A percentile compares a stretch with the other conserved stretches of the same genome.
These are phyloP conservation scores for Pestalotiopsis sp. DNA, from an alignment of 2,329 filamentous ascomycete species.

Conservation along the genomic window DNA sequence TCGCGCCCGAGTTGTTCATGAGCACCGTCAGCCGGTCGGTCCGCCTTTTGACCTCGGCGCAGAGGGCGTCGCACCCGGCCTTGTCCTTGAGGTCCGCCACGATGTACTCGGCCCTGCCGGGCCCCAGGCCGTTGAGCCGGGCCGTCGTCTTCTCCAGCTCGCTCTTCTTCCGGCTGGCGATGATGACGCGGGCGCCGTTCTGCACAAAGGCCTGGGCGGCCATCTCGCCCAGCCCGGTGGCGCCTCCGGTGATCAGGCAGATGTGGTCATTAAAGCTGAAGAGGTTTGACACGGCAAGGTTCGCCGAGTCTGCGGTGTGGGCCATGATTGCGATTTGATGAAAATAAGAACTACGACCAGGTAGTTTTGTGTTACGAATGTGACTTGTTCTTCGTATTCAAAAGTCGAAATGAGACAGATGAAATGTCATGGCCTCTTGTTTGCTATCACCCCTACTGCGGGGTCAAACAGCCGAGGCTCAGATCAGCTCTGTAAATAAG, in stretches of 20 bases:
- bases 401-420: neutral
- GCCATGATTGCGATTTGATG: neutral
- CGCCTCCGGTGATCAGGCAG: constrained; percentile 14
- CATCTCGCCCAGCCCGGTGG: constrained; percentile 16
- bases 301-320: constrained; percentile 2
- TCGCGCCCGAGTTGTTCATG: constrained; percentile 16
- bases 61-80: constrained; percentile 13
- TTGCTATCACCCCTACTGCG: constrained; percentile 2
- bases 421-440: neutral
- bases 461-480: constrained; percentile 5
- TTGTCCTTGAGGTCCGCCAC: constrained; percentile 16
- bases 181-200: constrained; percentile 16
- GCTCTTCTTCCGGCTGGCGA: constrained; percentile 15
- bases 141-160: constrained; percentile 11
- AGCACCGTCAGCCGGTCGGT: constrained; percentile 14
- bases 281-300: constrained; percentile 14
- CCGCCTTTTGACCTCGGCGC: constrained; percentile 9
- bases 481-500: neutral
- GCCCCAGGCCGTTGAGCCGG: constrained; percentile 14
- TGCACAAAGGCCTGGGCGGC: constrained; percentile 16
- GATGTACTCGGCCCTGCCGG: constrained; percentile 14
- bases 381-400: neutral
- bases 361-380: neutral
- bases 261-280: constrained; percentile 7
- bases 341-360: neutral